Percentiles rank a stretch among this genome's conserved stretches.
phyloP scores from a whole-genome alignment of 148 eudicot species.

The Gaultheria prostrata region DNA sequence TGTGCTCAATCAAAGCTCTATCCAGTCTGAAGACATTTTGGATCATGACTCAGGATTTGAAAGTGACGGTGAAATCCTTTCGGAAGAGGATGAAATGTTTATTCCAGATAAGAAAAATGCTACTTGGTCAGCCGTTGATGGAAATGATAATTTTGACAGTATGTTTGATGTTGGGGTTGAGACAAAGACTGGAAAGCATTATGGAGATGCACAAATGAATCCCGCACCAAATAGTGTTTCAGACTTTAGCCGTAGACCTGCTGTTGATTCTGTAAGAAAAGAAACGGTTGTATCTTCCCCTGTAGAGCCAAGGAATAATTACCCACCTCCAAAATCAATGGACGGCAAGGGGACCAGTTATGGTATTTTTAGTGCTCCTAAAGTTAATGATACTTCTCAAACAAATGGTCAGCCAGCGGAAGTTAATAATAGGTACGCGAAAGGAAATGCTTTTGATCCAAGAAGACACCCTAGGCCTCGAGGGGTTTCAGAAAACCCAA shows the following conservation, averaged over 20 bases:
- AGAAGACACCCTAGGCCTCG: constrained; percentile 12
- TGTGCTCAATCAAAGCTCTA: constrained; percentile 4
- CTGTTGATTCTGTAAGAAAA: constrained; percentile 14
- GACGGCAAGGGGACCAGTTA: constrained; percentile 17
- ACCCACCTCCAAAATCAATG: constrained; percentile 10
- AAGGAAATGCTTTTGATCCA: constrained; percentile 15
- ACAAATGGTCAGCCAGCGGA: constrained; percentile 18
- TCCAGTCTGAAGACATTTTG: constrained; percentile 12
- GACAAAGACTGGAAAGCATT: background rate
- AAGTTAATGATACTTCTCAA: background rate
- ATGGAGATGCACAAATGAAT: constrained; percentile 13
- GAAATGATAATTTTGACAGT: constrained; percentile 19
- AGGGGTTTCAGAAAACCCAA: constrained; percentile 2
- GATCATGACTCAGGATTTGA: constrained; percentile 26
- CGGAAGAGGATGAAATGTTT: constrained; percentile 15
- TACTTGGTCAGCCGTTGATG: constrained; percentile 26
- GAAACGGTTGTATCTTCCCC: constrained; percentile 20
- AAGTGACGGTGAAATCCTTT: constrained; percentile 22
- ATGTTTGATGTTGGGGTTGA: constrained; percentile 24
- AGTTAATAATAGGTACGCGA: constrained; percentile 31
- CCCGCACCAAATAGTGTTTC: constrained; percentile 14
- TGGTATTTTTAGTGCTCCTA: constrained; percentile 38
- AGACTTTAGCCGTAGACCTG: constrained; percentile 8
- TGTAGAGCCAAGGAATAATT: background rate
- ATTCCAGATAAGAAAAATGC: constrained; percentile 14